A percentile compares a stretch with the other conserved stretches of the same genome.
phyloP scores from a whole-genome alignment of 2,329 filamentous ascomycete species.

The Sporothrix phasma region DNA sequence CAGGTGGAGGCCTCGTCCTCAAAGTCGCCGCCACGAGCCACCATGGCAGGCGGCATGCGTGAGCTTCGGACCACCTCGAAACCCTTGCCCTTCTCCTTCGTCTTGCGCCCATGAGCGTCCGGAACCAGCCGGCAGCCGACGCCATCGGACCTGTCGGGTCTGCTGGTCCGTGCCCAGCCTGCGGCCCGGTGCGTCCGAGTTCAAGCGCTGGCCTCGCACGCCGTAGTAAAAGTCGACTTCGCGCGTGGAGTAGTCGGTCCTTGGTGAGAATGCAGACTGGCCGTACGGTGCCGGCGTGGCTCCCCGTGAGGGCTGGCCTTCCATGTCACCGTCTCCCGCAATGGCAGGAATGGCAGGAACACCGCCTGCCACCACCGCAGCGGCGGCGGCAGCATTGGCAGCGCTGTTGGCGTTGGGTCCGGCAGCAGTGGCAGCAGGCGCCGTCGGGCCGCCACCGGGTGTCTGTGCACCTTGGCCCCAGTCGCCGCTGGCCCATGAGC shows the following conservation, averaged over 20 bases:
- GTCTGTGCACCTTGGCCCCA: slow-evolving; percentile 21
- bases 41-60: slow-evolving; percentile 70
- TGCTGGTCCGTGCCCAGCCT: slow-evolving; percentile 84
- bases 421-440: slow-evolving; percentile 25
- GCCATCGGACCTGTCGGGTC: slow-evolving; percentile 89
- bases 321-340: slow-evolving; percentile 32
- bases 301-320: slow-evolving; percentile 33
- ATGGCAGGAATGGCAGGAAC: slow-evolving; percentile 2
- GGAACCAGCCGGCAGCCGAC: slow-evolving; percentile 83
- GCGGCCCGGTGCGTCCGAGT: slow-evolving; percentile 67
- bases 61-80: slow-evolving; percentile 93
- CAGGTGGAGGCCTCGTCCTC: slow-evolving; percentile 58
- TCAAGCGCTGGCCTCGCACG: slow-evolving; percentile 77
- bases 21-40: slow-evolving; percentile 43
- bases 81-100: slow-evolving; percentile 88
- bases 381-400: background rate
- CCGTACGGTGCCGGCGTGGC: slow-evolving; percentile 36
- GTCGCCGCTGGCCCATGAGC: slow-evolving; percentile 31
- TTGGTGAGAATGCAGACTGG: slow-evolving; percentile 38
- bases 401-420: too few species aligned
- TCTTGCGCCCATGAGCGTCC: slow-evolving; percentile 68
- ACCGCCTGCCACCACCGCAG: background rate
- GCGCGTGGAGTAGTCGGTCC: slow-evolving; percentile 81
- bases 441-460: slow-evolving; percentile 20
- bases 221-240: slow-evolving; percentile 98